phyloP scores from a whole-genome alignment of 495 filamentous ascomycete species.

The Penicillium egyptiacum region DNA sequence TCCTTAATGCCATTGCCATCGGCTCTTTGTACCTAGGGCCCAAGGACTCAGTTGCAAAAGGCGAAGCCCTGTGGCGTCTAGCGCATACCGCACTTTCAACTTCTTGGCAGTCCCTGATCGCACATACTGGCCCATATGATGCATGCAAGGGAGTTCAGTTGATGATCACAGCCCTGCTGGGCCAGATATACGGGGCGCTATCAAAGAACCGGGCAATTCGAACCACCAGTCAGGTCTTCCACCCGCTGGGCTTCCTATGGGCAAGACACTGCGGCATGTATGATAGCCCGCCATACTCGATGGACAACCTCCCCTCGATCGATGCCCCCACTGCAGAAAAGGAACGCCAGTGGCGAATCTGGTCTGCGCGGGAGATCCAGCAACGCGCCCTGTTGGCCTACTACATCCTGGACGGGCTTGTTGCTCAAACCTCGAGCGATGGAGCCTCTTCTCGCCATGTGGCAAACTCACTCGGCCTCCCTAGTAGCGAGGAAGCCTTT shows the following conservation, averaged over 20 bases:
- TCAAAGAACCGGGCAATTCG: conserved; percentile 48
- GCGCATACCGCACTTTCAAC: conserved; percentile 51
- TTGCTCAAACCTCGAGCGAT: conserved; percentile 49
- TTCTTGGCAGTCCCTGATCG: conserved; percentile 52
- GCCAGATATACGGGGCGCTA: conserved; percentile 49
- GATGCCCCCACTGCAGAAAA: conserved; percentile 39
- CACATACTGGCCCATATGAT: conserved; percentile 48
- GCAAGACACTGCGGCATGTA: conserved; percentile 49
- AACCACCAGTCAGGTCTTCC: conserved; percentile 50
- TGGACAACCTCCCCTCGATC: conserved; percentile 37
- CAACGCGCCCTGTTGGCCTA: conserved; percentile 49
- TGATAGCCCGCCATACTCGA: conserved; percentile 38
- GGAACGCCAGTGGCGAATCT: conserved; percentile 44
- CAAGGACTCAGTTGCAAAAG: conserved; percentile 46
- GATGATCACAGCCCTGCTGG: conserved; percentile 46
- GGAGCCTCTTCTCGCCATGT: conserved; percentile 45
- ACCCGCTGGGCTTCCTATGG: conserved; percentile 51
- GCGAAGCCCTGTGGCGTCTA: conserved; percentile 48
- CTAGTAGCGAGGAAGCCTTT: conserved; percentile 45
- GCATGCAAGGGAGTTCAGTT: conserved; percentile 49
- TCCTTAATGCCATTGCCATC: conserved; percentile 51
- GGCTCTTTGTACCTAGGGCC: conserved; percentile 51
- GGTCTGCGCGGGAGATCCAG: conserved; percentile 49
- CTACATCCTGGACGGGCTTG: conserved; percentile 49
- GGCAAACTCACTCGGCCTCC: conserved; percentile 42